A percentile compares a stretch with the other conserved stretches of the same genome.
Evolutionary conservation across 345 rosid species (phyloP).

Genomic region (Ceriops tagal): DNA sequence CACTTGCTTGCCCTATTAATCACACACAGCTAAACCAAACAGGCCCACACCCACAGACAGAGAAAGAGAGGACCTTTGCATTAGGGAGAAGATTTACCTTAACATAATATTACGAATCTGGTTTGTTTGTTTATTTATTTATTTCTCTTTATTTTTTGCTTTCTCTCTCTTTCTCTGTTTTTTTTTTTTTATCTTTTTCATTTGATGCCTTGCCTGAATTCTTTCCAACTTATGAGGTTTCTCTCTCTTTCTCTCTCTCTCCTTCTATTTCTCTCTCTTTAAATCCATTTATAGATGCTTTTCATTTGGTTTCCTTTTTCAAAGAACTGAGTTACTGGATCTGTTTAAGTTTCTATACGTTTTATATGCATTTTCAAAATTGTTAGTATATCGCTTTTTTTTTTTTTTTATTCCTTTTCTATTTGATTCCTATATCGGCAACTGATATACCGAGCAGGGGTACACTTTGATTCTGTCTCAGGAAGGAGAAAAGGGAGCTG

Average conservation of each 20-base stretch:
- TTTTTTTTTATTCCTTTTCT: neutral
- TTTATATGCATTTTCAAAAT: neutral
- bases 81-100: too few species aligned
- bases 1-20: constrained; percentile 24
- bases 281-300: neutral
- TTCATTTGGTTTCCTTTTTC: neutral
- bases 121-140: neutral
- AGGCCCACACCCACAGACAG: too few species aligned
- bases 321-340: too few species aligned
- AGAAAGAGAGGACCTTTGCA: too few species aligned
- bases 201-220: neutral
- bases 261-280: neutral
- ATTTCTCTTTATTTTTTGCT: constrained; percentile 1
- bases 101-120: too few species aligned
- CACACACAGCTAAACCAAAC: constrained; percentile 16
- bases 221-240: constrained; percentile 1
- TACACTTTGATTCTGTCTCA: constrained; percentile 15
- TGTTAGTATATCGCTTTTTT: neutral
- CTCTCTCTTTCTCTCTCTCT: neutral
- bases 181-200: neutral
- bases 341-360: neutral
- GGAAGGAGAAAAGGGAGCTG: constrained; percentile 1
- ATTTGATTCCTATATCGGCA: constrained; percentile 12
- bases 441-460: constrained; percentile 16
- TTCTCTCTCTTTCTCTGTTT: neutral